Percentiles rank a stretch among this genome's conserved stretches.
Conservation (phyloP, 2,329 filamentous ascomycete genomes). For the Decorospora gaudefroyi region DNA sequence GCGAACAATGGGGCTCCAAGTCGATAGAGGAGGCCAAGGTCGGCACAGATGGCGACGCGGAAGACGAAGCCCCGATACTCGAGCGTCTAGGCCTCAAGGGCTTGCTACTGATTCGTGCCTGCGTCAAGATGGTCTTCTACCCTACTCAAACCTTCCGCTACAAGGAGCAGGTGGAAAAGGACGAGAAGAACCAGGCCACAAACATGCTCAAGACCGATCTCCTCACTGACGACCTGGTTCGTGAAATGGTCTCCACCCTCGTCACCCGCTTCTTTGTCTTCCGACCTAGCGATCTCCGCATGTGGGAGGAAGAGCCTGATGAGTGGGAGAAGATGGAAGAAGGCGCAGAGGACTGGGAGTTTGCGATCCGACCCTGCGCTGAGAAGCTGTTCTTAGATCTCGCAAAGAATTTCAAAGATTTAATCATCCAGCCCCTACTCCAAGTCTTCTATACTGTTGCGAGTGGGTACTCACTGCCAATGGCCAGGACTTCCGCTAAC, state of each 20-base stretch:
- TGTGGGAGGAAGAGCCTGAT: constrained; percentile 93
- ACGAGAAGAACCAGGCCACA: constrained; percentile 73
- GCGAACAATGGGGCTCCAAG: constrained; percentile 69
- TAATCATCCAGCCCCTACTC: constrained; percentile 78
- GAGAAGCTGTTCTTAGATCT: constrained; percentile 94
- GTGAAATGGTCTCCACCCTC: constrained; percentile 80
- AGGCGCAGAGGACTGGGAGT: constrained; percentile 80
- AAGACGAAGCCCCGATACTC: constrained; percentile 61
- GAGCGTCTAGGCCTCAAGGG: constrained; percentile 85
- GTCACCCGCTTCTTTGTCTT: constrained; percentile 90
- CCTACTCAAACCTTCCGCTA: constrained; percentile 84
- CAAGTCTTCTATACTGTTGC: constrained; percentile 81
- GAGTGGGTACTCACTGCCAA: constrained; percentile 52
- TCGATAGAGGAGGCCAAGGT: constrained; percentile 48
- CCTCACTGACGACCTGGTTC: constrained; percentile 74
- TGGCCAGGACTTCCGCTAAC: constrained; percentile 20
- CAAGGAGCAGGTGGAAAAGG: constrained; percentile 71
- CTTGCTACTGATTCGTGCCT: constrained; percentile 78
- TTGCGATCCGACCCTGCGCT: constrained; percentile 86
- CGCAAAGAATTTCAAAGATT: constrained; percentile 81
- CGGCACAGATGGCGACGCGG: constrained; percentile 54
- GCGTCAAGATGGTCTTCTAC: constrained; percentile 81
- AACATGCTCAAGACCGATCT: constrained; percentile 72
- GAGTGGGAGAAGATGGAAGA: constrained; percentile 94
- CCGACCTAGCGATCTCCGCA: constrained; percentile 78